Percentiles rank a stretch among this genome's conserved stretches.
phyloP scores from a whole-genome alignment of 768 basidiomycete species.

The Lentinula sp. region DNA sequence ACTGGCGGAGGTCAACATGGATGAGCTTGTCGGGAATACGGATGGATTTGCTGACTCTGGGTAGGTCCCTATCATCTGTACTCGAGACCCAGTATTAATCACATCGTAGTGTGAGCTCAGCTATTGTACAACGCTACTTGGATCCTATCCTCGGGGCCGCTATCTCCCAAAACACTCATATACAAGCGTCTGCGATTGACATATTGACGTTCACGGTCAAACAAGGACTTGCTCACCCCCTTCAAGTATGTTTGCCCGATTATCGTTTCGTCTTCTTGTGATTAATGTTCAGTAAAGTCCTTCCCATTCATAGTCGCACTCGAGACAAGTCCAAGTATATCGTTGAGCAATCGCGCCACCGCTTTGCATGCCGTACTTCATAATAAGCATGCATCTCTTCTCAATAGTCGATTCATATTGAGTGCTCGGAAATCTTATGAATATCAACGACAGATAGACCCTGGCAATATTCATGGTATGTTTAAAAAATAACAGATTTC shows the following conservation, averaged over 20 bases:
- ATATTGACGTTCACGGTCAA: conserved; percentile 90
- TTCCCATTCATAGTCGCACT: conserved; percentile 89
- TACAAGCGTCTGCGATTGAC: conserved; percentile 82
- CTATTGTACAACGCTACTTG: conserved; percentile 91
- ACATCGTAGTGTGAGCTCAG: conserved; percentile 76
- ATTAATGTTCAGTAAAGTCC: conserved; percentile 41
- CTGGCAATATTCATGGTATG: conserved; percentile 49
- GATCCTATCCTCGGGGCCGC: conserved; percentile 76
- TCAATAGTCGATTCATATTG: conserved; percentile 79
- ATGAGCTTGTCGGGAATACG: conserved; percentile 90
- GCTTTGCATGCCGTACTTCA: conserved; percentile 79
- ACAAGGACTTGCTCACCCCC: conserved; percentile 92
- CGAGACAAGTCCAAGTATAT: conserved; percentile 70
- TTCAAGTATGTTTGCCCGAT: conserved; percentile 52
- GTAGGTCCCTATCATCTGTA: conserved; percentile 37
- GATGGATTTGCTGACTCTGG: conserved; percentile 96
- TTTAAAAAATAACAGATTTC: background rate
- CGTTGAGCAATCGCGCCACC: conserved; percentile 68
- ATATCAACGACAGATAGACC: conserved; percentile 63
- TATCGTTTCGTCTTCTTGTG: background rate
- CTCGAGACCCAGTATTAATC: background rate
- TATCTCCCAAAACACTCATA: conserved; percentile 59
- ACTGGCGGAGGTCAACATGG: conserved; percentile 69
- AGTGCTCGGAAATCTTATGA: conserved; percentile 79
- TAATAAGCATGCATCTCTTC: conserved; percentile 80